Percentiles rank a stretch among this genome's conserved stretches.
Conservation (phyloP, 805 yeast genomes). For the Saturnispora diversa region DNA sequence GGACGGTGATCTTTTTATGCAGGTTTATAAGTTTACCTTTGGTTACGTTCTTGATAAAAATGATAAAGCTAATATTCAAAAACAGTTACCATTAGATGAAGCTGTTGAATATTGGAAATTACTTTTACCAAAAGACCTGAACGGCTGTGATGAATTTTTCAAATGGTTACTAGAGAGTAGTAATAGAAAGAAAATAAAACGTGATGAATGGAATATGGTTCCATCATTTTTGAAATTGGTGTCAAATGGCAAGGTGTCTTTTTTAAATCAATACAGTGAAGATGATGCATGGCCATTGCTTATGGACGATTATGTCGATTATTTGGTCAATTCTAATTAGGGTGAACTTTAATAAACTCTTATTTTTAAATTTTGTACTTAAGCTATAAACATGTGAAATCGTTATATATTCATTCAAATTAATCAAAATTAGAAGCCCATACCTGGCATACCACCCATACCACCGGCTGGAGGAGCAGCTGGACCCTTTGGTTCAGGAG, state of each 20-base stretch:
- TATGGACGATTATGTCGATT: constrained; percentile 75
- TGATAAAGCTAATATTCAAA: constrained; percentile 36
- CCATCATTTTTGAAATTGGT: constrained; percentile 11
- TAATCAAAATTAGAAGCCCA: constrained; percentile 21
- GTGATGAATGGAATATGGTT: constrained; percentile 79
- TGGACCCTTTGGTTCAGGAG: constrained; percentile 68
- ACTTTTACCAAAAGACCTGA: constrained; percentile 36
- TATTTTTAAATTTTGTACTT: neutral
- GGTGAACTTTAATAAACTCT: neutral
- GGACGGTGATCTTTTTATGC: constrained; percentile 39
- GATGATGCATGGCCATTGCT: constrained; percentile 88
- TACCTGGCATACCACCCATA: constrained; percentile 51
- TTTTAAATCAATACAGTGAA: constrained; percentile 61
- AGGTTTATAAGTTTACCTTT: constrained; percentile 67
- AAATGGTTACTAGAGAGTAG: constrained; percentile 30
- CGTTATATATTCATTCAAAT: neutral
- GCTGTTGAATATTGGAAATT: constrained; percentile 76
- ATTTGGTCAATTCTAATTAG: constrained; percentile 3
- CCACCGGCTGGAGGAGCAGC: constrained; percentile 41
- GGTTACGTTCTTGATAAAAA: constrained; percentile 48
- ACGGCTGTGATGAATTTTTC: constrained; percentile 46
- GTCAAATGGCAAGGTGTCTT: constrained; percentile 10
- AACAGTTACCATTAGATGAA: constrained; percentile 43
- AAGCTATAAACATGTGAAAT: constrained; percentile 9
- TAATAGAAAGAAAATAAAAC: constrained; percentile 42